phyloP scores from a whole-genome alignment of 495 filamentous ascomycete species.

The Penicillium silybi region DNA sequence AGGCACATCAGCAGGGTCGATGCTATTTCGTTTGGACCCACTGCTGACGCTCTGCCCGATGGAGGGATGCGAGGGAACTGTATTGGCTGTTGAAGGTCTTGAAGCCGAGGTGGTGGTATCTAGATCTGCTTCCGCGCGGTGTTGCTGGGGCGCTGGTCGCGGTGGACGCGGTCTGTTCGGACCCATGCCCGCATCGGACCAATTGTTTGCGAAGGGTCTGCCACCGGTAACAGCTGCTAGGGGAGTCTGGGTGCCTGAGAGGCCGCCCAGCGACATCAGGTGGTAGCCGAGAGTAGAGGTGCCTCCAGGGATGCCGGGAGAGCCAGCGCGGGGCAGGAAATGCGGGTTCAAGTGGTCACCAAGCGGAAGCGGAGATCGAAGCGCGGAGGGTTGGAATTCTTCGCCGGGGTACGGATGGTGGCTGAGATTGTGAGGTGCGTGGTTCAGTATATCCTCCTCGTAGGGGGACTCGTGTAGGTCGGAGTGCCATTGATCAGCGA shows the following conservation, averaged over 20 bases:
- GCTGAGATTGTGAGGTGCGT: constrained; percentile 17
- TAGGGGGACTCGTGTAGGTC: constrained; percentile 25
- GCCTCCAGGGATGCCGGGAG: constrained; percentile 77
- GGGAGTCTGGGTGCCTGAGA: constrained; percentile 83
- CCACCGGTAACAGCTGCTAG: constrained; percentile 81
- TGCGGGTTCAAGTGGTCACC: constrained; percentile 57
- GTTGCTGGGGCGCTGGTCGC: constrained; percentile 11
- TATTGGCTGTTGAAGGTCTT: constrained; percentile 44
- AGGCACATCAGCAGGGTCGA: constrained; percentile 16
- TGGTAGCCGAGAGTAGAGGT: constrained; percentile 90
- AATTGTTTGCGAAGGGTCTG: constrained; percentile 49
- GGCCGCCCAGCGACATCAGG: constrained; percentile 64
- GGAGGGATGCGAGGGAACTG: constrained; percentile 30
- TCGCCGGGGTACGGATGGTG: constrained; percentile 28
- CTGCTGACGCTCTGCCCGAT: constrained; percentile 26
- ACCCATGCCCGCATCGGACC: constrained; percentile 39
- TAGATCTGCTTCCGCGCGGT: constrained; percentile 27
- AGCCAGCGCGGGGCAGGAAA: constrained; percentile 60
- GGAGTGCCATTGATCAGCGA: constrained; percentile 28
- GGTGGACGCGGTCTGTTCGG: constrained; percentile 13
- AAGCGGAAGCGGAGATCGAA: constrained; percentile 40
- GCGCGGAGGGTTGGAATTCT: constrained; percentile 28
- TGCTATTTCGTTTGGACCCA: constrained; percentile 22
- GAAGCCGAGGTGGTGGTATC: constrained; percentile 37
- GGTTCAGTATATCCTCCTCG: constrained; percentile 34